Percentiles rank a stretch among this genome's conserved stretches.
Conservation (phyloP, 1,139 yeast species). For the Diutina catenulata region DNA sequence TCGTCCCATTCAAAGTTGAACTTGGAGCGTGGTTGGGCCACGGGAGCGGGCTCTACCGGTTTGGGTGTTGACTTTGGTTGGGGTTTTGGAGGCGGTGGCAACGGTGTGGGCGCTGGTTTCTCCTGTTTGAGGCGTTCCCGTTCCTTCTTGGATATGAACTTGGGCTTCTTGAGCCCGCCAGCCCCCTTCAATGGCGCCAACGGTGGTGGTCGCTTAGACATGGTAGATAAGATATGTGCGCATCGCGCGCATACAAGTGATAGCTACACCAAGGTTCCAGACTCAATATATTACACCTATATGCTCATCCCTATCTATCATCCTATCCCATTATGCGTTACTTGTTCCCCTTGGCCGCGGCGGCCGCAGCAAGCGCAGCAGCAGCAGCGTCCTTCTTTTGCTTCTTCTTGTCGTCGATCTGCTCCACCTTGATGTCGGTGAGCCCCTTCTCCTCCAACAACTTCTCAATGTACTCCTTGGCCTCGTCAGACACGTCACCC, state of each 20-base stretch:
- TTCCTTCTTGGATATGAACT: constrained; percentile 37
- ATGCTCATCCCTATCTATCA: no score
- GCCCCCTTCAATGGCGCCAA: constrained; percentile 9
- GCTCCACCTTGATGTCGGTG: constrained; percentile 78
- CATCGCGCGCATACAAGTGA: no score
- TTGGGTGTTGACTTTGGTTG: neutral
- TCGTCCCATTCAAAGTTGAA: constrained; percentile 65
- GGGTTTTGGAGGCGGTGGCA: constrained; percentile 3
- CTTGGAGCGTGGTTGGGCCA: constrained; percentile 12
- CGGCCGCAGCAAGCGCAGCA: constrained; percentile 6
- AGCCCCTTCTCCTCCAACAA: constrained; percentile 75
- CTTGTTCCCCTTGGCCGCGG: no score
- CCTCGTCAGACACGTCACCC: constrained; percentile 93
- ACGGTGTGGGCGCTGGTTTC: no score
- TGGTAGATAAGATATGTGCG: no score
- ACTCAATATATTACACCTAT: no score
- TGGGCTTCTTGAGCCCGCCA: constrained; percentile 27
- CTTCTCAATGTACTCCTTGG: constrained; percentile 62
- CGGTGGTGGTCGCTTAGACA: neutral
- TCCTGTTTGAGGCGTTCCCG: constrained; percentile 26
- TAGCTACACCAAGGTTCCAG: no score
- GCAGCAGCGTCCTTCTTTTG: constrained; percentile 32
- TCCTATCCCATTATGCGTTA: no score
- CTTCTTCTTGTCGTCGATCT: constrained; percentile 69
- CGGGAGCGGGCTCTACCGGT: neutral